Conservation (phyloP, 495 filamentous ascomycete species). For the Lasiosphaeria hispida region DNA sequence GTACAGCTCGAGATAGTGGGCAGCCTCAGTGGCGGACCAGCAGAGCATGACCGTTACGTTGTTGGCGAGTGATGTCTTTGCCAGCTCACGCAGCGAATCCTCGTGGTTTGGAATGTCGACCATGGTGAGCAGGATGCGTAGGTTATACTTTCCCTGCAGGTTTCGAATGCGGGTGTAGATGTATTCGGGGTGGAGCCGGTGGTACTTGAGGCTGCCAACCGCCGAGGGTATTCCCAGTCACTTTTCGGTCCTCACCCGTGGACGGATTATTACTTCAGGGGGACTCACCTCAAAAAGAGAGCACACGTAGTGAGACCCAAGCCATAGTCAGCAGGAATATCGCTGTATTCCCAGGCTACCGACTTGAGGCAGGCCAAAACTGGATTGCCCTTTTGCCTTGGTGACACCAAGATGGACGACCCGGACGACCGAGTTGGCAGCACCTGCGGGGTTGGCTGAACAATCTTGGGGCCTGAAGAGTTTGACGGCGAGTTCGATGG, state of each 20-base stretch:
- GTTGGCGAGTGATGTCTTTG: conserved; percentile 81
- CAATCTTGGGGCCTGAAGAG: conserved; percentile 52
- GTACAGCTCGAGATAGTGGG: conserved; percentile 87
- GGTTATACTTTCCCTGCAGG: conserved; percentile 74
- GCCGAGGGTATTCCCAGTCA: background rate
- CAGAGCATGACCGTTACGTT: conserved; percentile 88
- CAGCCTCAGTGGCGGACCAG: conserved; percentile 92
- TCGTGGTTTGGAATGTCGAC: conserved; percentile 81
- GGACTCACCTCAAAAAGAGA: conserved; percentile 63
- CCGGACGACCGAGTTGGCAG: conserved; percentile 65
- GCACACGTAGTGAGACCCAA: conserved; percentile 86
- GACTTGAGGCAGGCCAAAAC: conserved; percentile 77
- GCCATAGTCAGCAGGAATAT: conserved; percentile 90
- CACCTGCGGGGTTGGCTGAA: conserved; percentile 85
- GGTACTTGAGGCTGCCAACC: conserved; percentile 78
- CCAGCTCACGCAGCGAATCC: conserved; percentile 81
- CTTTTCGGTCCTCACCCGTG: too few species aligned
- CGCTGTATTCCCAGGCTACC: conserved; percentile 94
- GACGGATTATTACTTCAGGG: background rate
- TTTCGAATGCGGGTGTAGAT: conserved; percentile 87
- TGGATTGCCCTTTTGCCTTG: conserved; percentile 89
- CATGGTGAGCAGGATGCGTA: conserved; percentile 82
- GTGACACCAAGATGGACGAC: conserved; percentile 80
- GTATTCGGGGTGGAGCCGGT: conserved; percentile 95
- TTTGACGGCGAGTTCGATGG: conserved; percentile 23